Evolutionary conservation across 1,284 basidiomycete species (phyloP).

Genomic region (Hypsizygus ulmarius): DNA sequence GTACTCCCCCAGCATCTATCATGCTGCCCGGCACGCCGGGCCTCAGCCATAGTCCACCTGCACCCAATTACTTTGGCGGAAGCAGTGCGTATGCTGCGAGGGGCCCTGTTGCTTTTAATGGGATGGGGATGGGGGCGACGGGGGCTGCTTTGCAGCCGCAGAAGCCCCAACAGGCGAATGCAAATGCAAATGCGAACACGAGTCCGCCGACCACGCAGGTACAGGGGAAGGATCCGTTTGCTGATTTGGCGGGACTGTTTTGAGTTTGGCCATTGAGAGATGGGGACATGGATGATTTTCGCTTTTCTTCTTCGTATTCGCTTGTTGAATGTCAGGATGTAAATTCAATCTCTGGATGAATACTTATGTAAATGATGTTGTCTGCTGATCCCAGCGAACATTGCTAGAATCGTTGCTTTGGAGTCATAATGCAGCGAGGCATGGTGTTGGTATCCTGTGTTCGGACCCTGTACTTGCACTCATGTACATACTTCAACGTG

Average conservation of each 20-base stretch:
- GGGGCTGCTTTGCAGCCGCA: constrained; percentile 22
- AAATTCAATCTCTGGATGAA: no score
- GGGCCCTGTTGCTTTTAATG: constrained; percentile 20
- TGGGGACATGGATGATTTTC: neutral
- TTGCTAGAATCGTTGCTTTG: no score
- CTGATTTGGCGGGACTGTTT: constrained; percentile 74
- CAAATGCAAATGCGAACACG: constrained; percentile 21
- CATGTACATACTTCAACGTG: no score
- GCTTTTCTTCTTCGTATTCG: no score
- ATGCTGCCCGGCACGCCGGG: constrained; percentile 46
- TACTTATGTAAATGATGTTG: no score
- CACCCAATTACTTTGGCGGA: constrained; percentile 30
- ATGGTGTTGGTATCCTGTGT: no score
- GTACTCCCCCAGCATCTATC: constrained; percentile 45
- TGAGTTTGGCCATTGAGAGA: no score
- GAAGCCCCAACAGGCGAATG: constrained; percentile 17
- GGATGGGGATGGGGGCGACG: constrained; percentile 21
- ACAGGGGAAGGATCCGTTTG: constrained; percentile 75
- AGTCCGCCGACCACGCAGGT: constrained; percentile 16
- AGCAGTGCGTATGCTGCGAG: constrained; percentile 15
- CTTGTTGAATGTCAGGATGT: no score
- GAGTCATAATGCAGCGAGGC: no score
- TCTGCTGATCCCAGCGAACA: no score
- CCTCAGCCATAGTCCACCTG: constrained; percentile 27
- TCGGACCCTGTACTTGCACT: no score